These are phyloP conservation scores for Russula abietina DNA, from an alignment of 768 basidiomycete genomes.

Conservation along the genomic window DNA sequence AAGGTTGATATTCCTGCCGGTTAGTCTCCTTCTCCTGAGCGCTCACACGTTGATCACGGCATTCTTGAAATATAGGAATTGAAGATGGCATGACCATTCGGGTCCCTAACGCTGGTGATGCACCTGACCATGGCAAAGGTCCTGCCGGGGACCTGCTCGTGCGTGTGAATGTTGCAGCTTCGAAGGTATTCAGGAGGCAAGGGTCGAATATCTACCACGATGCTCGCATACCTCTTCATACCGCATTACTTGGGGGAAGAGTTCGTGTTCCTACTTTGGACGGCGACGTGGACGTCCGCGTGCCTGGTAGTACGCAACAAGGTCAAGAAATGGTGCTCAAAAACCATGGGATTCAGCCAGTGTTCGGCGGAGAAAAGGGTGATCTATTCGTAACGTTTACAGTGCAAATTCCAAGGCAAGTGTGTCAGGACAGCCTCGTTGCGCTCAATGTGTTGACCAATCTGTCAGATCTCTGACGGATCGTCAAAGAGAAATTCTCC, in stretches of 20 bases:
- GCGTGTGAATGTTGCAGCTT: constrained; percentile 75
- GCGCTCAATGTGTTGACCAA: constrained; percentile 9
- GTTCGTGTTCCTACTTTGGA: constrained; percentile 92
- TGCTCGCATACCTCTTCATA: constrained; percentile 84
- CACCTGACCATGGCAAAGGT: constrained; percentile 74
- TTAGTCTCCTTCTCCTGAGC: constrained; percentile 34
- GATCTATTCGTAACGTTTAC: constrained; percentile 88
- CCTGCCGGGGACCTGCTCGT: constrained; percentile 80
- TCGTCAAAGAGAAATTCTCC: constrained; percentile 80
- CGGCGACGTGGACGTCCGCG: constrained; percentile 89
- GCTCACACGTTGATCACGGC: constrained; percentile 4
- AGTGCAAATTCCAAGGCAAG: constrained; percentile 85
- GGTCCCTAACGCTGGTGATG: constrained; percentile 76
- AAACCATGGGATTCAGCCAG: constrained; percentile 70
- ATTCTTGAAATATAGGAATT: constrained; percentile 49
- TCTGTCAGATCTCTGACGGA: constrained; percentile 64
- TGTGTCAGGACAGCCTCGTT: constrained; percentile 20
- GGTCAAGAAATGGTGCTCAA: constrained; percentile 96
- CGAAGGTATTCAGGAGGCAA: constrained; percentile 83
- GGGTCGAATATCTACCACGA: constrained; percentile 88
- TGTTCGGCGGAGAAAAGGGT: constrained; percentile 57
- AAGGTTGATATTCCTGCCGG: constrained; percentile 84
- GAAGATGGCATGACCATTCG: constrained; percentile 93
- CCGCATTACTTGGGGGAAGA: constrained; percentile 87
- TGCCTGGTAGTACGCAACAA: constrained; percentile 90